Evolutionary conservation across 306 rosid genomes (phyloP), one percentile per base, ranked within the genome.

Genomic region (Morella rubra): DNA sequence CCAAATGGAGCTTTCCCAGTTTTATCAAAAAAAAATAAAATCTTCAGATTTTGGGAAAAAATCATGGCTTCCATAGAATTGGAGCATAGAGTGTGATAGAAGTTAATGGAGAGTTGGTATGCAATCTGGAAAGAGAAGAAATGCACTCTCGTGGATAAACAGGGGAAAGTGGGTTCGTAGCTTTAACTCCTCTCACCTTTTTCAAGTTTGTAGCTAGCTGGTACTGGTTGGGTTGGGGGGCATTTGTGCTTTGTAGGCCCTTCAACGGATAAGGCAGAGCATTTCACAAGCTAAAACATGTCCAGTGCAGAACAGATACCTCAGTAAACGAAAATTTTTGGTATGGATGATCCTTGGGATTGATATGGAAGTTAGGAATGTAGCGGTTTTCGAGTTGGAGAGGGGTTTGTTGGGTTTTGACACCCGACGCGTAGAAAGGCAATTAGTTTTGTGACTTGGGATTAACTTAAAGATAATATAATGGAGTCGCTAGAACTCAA

Each of bases 361-460:
- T 32, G 3, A 32, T 32, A 65, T 51, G 20, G 13, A 13, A 12
- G 5, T 10, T 24, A 78, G 4, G 58, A n/a, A 50, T n/a, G 2
- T 61, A 2, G 44, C 42, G 18, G 58, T 32, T 59, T 70, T 3
- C 54, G 6, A 13, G 18, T 41, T 65, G 18, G 72, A 8, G 44
- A 51, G 46, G 71, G 73, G 76, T 50, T 70, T 51, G 86, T 78
- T 65, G 82, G 44, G 47, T 68, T 11, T 11, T 10, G 45, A 67
- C 24, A 72, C 32, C 73, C 20, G 1, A 20, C 54, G 44, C 8
- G 27, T 16, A 40, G 27, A 71, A 49, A 14, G 64, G 3, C 37
- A 72, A 72, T 56, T 65, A 55, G 78, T 27, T 27, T 27, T 16
- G 46, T 71, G 77, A 50, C 76, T 79, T 79, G 2, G 62, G 44